These are phyloP conservation scores for Cyathus pygmaeus DNA, from an alignment of 1,284 basidiomycete genomes.

Conservation along the genomic window DNA sequence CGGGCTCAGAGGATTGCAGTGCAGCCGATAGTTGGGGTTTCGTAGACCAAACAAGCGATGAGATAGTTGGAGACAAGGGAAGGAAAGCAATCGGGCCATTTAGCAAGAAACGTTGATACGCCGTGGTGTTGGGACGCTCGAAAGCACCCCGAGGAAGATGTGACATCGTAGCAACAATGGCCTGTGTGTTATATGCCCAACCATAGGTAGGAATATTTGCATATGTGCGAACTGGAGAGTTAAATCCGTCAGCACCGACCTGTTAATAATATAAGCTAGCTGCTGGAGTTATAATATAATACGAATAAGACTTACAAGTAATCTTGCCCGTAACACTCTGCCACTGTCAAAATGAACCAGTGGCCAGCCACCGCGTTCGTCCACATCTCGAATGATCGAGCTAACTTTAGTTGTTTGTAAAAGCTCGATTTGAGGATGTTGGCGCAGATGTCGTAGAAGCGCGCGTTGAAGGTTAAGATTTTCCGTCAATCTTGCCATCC, in stretches of 20 bases:
- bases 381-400: slow-evolving; percentile 61
- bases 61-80: slow-evolving; percentile 80
- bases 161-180: slow-evolving; percentile 89
- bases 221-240: slow-evolving; percentile 92
- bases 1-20: slow-evolving; percentile 74
- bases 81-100: slow-evolving; percentile 97
- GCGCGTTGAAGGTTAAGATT: slow-evolving; percentile 91
- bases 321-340: slow-evolving; percentile 68
- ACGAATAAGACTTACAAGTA: slow-evolving; percentile 62
- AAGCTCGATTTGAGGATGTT: slow-evolving; percentile 58
- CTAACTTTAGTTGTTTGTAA: slow-evolving; percentile 77
- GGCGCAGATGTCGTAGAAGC: slow-evolving; percentile 68
- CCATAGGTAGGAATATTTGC: slow-evolving; percentile 90
- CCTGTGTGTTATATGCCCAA: slow-evolving; percentile 92
- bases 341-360: slow-evolving; percentile 76
- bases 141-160: slow-evolving; percentile 71
- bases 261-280: slow-evolving; percentile 40
- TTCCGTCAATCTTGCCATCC: slow-evolving; percentile 88
- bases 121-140: slow-evolving; percentile 78
- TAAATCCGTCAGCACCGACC: slow-evolving; percentile 96
- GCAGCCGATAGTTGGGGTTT: slow-evolving; percentile 81
- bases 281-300: neutral
- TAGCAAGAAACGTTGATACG: slow-evolving; percentile 95
- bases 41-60: slow-evolving; percentile 97
- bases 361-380: slow-evolving; percentile 73